Evolutionary conservation across 306 rosid species (phyloP).

Genomic region (Albizia julibrissin): DNA sequence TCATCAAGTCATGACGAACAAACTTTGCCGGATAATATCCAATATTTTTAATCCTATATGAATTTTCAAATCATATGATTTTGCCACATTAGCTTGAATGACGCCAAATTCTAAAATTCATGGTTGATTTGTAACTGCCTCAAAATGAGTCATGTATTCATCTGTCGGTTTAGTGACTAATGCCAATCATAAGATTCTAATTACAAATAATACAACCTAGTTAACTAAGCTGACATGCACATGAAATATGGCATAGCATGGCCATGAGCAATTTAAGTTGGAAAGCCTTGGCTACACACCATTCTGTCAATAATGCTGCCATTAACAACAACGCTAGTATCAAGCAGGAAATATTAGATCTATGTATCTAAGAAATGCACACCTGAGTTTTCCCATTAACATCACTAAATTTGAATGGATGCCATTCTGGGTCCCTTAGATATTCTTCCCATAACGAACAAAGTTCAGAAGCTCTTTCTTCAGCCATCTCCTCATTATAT

Average conservation of each 20-base stretch:
- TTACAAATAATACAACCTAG: neutral
- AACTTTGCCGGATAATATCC: neutral
- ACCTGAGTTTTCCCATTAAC: constrained; percentile 65
- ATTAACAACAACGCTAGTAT: neutral
- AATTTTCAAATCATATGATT: neutral
- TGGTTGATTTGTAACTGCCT: neutral
- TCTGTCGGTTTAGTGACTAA: neutral
- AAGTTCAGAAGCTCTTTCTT: constrained; percentile 77
- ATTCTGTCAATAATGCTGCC: constrained; percentile 47
- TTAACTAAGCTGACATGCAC: neutral
- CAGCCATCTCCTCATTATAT: constrained; percentile 77
- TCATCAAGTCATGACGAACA: neutral
- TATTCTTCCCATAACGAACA: constrained; percentile 94
- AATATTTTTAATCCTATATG: neutral
- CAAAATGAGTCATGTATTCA: neutral
- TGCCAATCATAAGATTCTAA: neutral
- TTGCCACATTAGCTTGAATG: neutral
- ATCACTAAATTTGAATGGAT: constrained; percentile 66
- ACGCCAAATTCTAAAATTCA: neutral
- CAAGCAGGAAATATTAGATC: constrained; percentile 9
- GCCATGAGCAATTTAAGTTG: neutral
- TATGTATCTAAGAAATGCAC: constrained; percentile 26
- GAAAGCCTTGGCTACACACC: constrained; percentile 38
- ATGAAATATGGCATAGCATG: neutral
- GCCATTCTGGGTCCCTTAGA: constrained; percentile 95